Evolutionary conservation across 1,284 basidiomycete genomes (phyloP).

Genomic region (Anthracocystis walkeri): DNA sequence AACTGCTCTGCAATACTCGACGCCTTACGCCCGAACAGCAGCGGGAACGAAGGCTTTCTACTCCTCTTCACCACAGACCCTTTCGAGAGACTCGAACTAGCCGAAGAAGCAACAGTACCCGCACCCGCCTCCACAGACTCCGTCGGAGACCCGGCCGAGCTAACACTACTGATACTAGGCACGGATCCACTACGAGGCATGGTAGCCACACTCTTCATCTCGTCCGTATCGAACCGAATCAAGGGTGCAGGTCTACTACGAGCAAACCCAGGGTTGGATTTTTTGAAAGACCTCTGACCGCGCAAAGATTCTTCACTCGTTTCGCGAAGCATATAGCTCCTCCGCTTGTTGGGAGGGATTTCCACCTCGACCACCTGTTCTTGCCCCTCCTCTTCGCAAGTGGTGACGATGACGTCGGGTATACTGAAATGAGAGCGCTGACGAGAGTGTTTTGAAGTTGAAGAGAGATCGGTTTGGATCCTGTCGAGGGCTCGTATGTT

Average conservation of each 20-base stretch:
- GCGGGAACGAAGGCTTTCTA: slow-evolving; percentile 40
- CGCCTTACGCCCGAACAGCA: slow-evolving; percentile 43
- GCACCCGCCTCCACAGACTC: neutral
- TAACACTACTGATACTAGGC: slow-evolving; percentile 6
- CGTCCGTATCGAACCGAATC: slow-evolving; percentile 25
- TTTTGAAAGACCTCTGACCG: slow-evolving; percentile 13
- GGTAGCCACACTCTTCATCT: slow-evolving; percentile 12
- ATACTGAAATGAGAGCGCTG: slow-evolving; percentile 60
- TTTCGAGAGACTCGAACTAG: slow-evolving; percentile 37
- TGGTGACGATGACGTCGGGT: slow-evolving; percentile 60
- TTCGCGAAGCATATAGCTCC: slow-evolving; percentile 35
- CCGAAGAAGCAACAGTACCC: slow-evolving; percentile 16
- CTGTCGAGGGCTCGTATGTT: slow-evolving; percentile 1
- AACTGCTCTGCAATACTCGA: neutral
- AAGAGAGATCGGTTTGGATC: slow-evolving; percentile 13
- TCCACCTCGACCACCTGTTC: slow-evolving; percentile 46
- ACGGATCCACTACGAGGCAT: slow-evolving; percentile 22
- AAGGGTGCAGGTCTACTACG: slow-evolving; percentile 28
- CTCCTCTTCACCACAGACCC: slow-evolving; percentile 9
- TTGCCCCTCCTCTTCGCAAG: slow-evolving; percentile 57
- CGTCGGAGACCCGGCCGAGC: slow-evolving; percentile 6
- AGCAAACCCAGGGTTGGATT: slow-evolving; percentile 9
- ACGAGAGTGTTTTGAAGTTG: slow-evolving; percentile 26
- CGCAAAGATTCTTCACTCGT: neutral
- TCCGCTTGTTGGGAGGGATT: slow-evolving; percentile 46